These are phyloP conservation scores for Candida frijolesensis DNA, from an alignment of 1,139 yeast genomes.

Conservation along the genomic window DNA sequence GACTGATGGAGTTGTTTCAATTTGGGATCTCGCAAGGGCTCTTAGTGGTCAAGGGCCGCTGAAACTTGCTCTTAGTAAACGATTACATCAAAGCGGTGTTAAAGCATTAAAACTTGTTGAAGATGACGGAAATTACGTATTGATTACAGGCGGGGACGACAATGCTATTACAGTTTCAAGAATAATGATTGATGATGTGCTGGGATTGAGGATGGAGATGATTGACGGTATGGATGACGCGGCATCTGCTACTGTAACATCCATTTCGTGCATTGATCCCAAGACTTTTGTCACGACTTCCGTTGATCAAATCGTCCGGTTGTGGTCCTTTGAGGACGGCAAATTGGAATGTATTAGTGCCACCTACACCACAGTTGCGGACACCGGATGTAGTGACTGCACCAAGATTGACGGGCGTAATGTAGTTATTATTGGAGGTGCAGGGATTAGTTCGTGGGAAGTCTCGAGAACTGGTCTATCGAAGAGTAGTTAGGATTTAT, in stretches of 20 bases:
- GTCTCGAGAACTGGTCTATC: constrained; percentile 4
- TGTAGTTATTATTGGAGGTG: constrained; percentile 63
- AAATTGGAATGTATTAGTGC: constrained; percentile 41
- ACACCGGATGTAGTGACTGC: constrained; percentile 73
- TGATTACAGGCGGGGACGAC: constrained; percentile 90
- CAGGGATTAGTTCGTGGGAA: constrained; percentile 64
- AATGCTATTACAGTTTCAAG: constrained; percentile 62
- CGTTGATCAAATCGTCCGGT: constrained; percentile 76
- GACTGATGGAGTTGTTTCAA: constrained; percentile 77
- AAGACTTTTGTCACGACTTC: constrained; percentile 50
- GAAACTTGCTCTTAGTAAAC: constrained; percentile 31
- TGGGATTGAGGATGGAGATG: neutral
- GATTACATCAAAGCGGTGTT: constrained; percentile 82
- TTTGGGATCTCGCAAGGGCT: constrained; percentile 53
- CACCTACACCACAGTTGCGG: constrained; percentile 81
- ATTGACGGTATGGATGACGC: constrained; percentile 42
- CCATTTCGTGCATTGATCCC: constrained; percentile 40
- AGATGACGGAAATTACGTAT: constrained; percentile 25
- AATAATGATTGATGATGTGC: constrained; percentile 20
- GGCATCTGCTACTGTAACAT: constrained; percentile 86
- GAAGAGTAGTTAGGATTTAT: constrained; percentile 5
- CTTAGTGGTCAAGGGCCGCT: neutral
- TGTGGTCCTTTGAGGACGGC: constrained; percentile 53
- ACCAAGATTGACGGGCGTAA: constrained; percentile 24
- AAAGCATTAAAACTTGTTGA: constrained; percentile 47